A percentile compares a stretch with the other conserved stretches of the same genome.
phyloP scores from a whole-genome alignment of 768 basidiomycete genomes.

The Thelephora ganbajun region DNA sequence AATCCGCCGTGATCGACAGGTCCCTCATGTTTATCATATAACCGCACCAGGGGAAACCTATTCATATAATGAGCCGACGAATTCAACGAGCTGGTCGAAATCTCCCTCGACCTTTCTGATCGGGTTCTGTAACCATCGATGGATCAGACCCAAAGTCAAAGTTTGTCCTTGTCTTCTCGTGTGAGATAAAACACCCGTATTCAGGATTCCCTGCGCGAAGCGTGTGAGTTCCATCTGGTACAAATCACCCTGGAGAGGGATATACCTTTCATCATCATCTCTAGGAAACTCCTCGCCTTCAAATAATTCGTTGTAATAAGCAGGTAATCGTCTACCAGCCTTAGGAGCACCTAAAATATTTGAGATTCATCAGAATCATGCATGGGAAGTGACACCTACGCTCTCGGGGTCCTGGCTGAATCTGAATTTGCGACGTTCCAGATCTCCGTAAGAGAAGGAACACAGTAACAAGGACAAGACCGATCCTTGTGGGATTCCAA shows the following conservation, averaged over 20 bases:
- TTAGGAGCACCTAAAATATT: conserved; percentile 51
- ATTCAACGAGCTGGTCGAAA: background rate
- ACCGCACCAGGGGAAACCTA: conserved; percentile 94
- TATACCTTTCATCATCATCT: conserved; percentile 61
- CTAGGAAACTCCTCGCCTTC: conserved; percentile 56
- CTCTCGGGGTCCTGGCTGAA: conserved; percentile 45
- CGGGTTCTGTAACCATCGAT: conserved; percentile 36
- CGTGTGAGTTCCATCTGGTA: no score
- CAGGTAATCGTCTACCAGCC: conserved; percentile 92
- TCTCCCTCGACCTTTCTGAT: conserved; percentile 24
- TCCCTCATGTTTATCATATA: conserved; percentile 60
- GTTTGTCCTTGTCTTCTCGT: conserved; percentile 81
- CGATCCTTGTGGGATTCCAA: conserved; percentile 96
- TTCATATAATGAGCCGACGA: background rate
- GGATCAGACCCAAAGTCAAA: conserved; percentile 52
- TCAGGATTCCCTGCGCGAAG: conserved; percentile 62
- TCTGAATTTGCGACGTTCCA: conserved; percentile 48
- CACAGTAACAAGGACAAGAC: conserved; percentile 91
- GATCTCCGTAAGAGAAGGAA: conserved; percentile 86
- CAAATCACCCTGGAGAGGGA: background rate
- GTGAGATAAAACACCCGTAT: conserved; percentile 85
- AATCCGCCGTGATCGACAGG: conserved; percentile 72
- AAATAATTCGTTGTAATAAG: conserved; percentile 57
- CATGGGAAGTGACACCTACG: conserved; percentile 29
- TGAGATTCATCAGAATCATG: background rate